Conservation (phyloP, 805 yeast genomes). For the Saccharomyces jurei region DNA sequence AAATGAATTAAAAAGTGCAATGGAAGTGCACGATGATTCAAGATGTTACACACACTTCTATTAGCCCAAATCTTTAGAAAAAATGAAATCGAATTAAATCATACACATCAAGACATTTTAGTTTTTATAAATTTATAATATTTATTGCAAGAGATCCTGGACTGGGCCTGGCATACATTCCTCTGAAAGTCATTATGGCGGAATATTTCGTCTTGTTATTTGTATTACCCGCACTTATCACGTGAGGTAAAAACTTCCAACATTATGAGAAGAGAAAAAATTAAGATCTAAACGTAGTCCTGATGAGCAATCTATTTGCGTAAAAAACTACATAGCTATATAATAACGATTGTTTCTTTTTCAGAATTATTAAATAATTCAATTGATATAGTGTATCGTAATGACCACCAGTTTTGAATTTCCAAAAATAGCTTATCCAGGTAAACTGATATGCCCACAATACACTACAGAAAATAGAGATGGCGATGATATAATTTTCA, state of each 20-base stretch:
- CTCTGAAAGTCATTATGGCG: not conserved
- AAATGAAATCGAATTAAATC: not conserved
- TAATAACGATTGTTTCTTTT: not conserved
- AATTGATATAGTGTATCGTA: not conserved
- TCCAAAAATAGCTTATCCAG: slow-evolving; percentile 61
- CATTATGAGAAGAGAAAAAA: not conserved
- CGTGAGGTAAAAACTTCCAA: not conserved
- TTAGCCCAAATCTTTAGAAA: slow-evolving; percentile 26
- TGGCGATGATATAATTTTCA: slow-evolving; percentile 28
- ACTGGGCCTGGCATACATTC: not conserved
- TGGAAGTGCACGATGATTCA: slow-evolving; percentile 78
- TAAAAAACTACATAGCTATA: not conserved
- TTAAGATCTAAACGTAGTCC: not conserved
- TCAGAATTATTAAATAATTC: not conserved
- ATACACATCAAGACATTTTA: not conserved
- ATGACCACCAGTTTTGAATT: slow-evolving; percentile 6
- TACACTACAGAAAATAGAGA: slow-evolving; percentile 32
- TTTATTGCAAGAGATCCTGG: not conserved
- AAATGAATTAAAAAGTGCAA: slow-evolving; percentile 66
- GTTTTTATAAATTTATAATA: not conserved
- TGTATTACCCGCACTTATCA: not conserved
- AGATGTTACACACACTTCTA: slow-evolving; percentile 78
- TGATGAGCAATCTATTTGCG: not conserved
- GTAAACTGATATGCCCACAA: slow-evolving; percentile 65
- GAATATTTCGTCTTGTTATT: too few species aligned